Evolutionary conservation across 176 grass and related monocot species (phyloP).

Genomic region (Saccharum spontaneum): DNA sequence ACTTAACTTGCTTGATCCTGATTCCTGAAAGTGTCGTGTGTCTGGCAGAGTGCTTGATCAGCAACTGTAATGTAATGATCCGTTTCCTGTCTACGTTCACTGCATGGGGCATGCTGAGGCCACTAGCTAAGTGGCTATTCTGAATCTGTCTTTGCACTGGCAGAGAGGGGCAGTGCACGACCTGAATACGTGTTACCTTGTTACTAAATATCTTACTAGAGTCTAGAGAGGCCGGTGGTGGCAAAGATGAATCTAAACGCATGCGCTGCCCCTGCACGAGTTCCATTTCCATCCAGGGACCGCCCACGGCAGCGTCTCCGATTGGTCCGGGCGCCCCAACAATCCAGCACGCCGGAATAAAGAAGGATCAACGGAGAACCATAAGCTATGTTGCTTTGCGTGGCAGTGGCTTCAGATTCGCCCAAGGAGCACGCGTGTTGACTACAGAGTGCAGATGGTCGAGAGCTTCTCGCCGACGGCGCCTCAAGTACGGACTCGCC

Average conservation of each 20-base stretch:
- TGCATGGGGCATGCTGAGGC: no score
- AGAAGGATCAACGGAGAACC: slow-evolving; percentile 5
- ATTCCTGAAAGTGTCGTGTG: no score
- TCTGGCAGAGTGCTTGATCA: no score
- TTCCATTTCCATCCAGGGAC: background rate
- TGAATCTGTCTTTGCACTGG: background rate
- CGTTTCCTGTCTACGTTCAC: no score
- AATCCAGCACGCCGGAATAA: background rate
- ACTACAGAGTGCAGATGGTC: background rate
- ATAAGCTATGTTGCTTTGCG: background rate
- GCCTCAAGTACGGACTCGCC: no score
- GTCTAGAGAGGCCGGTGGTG: no score
- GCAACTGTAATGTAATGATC: no score
- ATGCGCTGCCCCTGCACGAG: background rate
- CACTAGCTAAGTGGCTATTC: no score
- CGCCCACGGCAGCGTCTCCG: background rate
- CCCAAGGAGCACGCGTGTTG: slow-evolving; percentile 13
- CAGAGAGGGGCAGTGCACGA: background rate
- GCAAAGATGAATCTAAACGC: background rate
- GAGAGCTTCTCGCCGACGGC: slow-evolving; percentile 22
- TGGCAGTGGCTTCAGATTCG: background rate
- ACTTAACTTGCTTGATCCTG: no score
- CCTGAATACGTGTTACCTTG: background rate
- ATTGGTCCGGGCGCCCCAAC: slow-evolving; percentile 15
- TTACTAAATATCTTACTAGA: no score